These are phyloP conservation scores for Candida nanaspora DNA, from an alignment of 805 yeast species.

Conservation along the genomic window DNA sequence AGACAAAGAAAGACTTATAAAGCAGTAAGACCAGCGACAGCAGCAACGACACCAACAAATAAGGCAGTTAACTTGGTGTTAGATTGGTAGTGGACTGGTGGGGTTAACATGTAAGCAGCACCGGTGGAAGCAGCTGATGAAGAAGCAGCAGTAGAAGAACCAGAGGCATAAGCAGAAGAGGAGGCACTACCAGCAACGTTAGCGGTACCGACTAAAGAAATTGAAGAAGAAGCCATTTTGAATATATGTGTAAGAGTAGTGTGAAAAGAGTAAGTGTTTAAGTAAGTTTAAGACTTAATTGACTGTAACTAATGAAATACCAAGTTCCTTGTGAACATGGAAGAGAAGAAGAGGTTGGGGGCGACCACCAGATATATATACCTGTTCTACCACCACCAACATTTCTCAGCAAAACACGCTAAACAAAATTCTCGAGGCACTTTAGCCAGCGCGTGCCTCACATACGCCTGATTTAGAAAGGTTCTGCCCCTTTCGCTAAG, in stretches of 20 bases:
- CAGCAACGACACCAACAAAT: conserved; percentile 20
- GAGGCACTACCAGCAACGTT: conserved; percentile 14
- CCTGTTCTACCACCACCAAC: too few species aligned
- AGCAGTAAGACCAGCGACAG: conserved; percentile 22
- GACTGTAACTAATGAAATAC: not conserved
- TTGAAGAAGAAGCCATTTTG: conserved; percentile 14
- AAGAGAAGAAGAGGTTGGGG: not conserved
- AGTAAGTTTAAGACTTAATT: not conserved
- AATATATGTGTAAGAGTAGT: not conserved
- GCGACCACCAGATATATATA: too few species aligned
- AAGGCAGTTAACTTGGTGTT: conserved; percentile 21
- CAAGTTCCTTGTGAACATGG: too few species aligned
- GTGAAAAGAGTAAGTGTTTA: not conserved
- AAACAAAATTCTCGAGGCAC: too few species aligned
- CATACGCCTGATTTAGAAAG: too few species aligned
- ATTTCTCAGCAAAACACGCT: too few species aligned
- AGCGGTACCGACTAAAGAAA: conserved; percentile 15
- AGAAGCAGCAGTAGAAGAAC: conserved; percentile 4
- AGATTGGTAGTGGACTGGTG: conserved; percentile 20
- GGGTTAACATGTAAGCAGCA: conserved; percentile 12
- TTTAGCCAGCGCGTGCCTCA: not conserved
- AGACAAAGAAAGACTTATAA: too few species aligned
- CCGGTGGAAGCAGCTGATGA: conserved; percentile 9
- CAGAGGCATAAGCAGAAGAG: conserved; percentile 3
- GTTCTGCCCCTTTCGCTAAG: not conserved